These are phyloP conservation scores for Alternaria tenuissima DNA, from an alignment of 2,329 filamentous ascomycete species.

Conservation along the genomic window DNA sequence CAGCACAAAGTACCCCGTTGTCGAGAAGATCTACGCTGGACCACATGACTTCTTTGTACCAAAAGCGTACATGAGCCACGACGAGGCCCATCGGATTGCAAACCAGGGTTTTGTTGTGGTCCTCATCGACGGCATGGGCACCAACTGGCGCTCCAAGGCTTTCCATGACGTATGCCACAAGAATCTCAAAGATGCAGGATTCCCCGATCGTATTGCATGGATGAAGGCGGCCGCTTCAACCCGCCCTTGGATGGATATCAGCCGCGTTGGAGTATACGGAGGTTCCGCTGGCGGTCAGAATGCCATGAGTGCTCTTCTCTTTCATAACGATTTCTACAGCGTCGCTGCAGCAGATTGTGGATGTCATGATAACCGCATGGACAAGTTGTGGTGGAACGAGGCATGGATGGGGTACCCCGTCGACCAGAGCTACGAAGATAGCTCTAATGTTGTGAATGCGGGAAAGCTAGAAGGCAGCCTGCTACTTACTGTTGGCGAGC, in stretches of 20 bases:
- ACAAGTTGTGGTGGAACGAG: conserved; percentile 43
- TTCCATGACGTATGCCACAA: conserved; percentile 39
- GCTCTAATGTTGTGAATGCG: conserved; percentile 37
- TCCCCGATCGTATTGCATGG: conserved; percentile 41
- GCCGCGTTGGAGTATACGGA: conserved; percentile 17
- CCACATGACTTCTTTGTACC: conserved; percentile 36
- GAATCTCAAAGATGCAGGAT: conserved; percentile 41
- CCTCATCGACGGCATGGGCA: conserved; percentile 41
- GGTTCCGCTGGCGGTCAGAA: conserved; percentile 32
- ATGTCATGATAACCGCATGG: conserved; percentile 43
- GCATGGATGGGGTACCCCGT: conserved; percentile 38
- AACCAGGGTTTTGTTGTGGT: conserved; percentile 39
- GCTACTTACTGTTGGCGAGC: conserved; percentile 44
- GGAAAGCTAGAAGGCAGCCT: conserved; percentile 26
- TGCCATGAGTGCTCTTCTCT: conserved; percentile 28
- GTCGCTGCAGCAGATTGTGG: conserved; percentile 36
- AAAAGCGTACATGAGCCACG: conserved; percentile 25
- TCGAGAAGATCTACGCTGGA: conserved; percentile 40
- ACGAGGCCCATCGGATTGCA: conserved; percentile 25
- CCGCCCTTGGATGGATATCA: conserved; percentile 37
- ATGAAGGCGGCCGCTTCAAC: conserved; percentile 35
- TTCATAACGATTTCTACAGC: conserved; percentile 41
- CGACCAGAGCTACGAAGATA: conserved; percentile 30
- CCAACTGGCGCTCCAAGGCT: conserved; percentile 41
- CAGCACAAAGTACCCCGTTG: conserved; percentile 36